Evolutionary conservation across 2,329 filamentous ascomycete genomes (phyloP), one percentile per base, ranked within the genome.

Genomic region (Epichloe gansuensis): DNA sequence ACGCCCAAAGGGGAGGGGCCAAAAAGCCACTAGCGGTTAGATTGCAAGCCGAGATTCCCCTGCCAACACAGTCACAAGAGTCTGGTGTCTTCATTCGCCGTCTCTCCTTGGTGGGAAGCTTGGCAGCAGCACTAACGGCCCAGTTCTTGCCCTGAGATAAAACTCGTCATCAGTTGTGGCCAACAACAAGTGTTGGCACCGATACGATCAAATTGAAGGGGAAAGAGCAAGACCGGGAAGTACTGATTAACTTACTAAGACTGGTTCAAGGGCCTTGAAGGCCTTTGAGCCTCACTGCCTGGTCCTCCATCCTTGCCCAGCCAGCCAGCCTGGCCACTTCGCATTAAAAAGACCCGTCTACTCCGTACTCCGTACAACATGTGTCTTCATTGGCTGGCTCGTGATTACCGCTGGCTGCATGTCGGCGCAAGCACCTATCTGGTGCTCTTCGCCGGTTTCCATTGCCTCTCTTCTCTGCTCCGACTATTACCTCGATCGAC

Each of bases 271-370:
- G 31, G 25, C 13, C 39, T 44, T 51, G 25, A n/a, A 25, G 38
- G 36, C 34, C 25, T 47, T 34, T 51, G 36, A 25, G 42, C 43
- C 43, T 47, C 43, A 41, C 25, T 21, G 42, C 40, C 36, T 31
- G 40, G 17, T 40, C 23, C 36, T 12, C 17, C 12, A 13, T 21
- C 40, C 38, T 40, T 46, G 40, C 12, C 31, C 39, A 17, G 31
- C n/a, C 39, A 17, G 31, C n/a, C 15, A 52, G 34, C 40, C 46
- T 52, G 51, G 48, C 47, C 42, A 47, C 42, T 53, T 44, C 21
- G 43, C 41, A 44, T 52, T 21, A 21, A 2, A 2, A 21, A 21
- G 17, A 21, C 17, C 17, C 17, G 17, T 21, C 17, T 21, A 21
- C 17, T 21, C 17, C 17, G 17, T 21, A 21, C 1, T 21, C 17